phyloP scores from a whole-genome alignment of 306 rosid genomes.

The Cucurbita pepo region DNA sequence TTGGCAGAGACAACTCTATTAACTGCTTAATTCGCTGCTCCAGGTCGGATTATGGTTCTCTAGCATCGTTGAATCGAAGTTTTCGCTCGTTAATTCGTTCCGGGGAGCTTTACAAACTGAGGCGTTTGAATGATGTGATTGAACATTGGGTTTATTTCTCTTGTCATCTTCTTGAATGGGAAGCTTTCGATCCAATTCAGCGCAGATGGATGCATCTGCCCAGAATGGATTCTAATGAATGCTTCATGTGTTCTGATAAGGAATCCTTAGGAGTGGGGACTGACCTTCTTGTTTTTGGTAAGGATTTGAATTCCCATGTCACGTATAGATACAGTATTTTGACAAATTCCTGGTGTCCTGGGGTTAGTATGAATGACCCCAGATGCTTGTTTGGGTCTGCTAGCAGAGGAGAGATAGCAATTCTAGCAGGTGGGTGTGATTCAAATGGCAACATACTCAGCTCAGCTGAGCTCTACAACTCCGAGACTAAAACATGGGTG shows the following conservation, averaged over 20 bases:
- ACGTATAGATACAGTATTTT: constrained; percentile 66
- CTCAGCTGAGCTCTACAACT: constrained; percentile 70
- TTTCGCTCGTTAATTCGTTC: constrained; percentile 44
- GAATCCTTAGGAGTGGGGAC: constrained; percentile 95
- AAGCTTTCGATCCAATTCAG: constrained; percentile 67
- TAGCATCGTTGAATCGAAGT: constrained; percentile 54
- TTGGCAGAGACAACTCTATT: constrained; percentile 69
- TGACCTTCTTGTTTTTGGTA: constrained; percentile 89
- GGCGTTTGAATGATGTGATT: constrained; percentile 49
- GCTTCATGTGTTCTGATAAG: constrained; percentile 82
- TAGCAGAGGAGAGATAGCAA: constrained; percentile 75
- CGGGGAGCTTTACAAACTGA: constrained; percentile 64
- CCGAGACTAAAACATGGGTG: constrained; percentile 64
- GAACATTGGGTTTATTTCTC: constrained; percentile 94
- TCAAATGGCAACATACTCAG: constrained; percentile 52
- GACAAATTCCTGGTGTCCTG: constrained; percentile 79
- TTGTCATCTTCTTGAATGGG: constrained; percentile 72
- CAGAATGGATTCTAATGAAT: constrained; percentile 67
- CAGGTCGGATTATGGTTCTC: constrained; percentile 61
- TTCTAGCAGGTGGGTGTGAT: constrained; percentile 89
- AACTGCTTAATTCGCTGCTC: constrained; percentile 69
- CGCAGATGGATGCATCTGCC: constrained; percentile 80
- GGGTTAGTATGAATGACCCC: constrained; percentile 69
- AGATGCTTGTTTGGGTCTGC: constrained; percentile 94
- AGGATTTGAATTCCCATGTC: constrained; percentile 48